Conservation (phyloP, 2,329 filamentous ascomycete species). For the Zasmidium citrigriseum region DNA sequence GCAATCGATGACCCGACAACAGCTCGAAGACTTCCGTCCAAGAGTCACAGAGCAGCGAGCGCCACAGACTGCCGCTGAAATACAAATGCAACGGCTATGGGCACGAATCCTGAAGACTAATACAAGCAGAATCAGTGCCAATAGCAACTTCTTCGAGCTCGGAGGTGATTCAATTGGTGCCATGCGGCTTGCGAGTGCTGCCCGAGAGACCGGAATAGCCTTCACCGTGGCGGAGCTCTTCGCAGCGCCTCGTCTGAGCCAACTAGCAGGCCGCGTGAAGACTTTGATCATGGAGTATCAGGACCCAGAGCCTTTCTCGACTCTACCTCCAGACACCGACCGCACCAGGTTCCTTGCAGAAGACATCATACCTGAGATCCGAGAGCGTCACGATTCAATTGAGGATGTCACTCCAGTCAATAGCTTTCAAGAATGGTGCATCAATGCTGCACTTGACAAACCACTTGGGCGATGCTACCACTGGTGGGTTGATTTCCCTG, state of each 20-base stretch:
- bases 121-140: slow-evolving; percentile 49
- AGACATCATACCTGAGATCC: background rate
- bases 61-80: slow-evolving; percentile 29
- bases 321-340: background rate
- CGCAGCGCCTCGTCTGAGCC: slow-evolving; percentile 34
- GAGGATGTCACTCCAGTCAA: background rate
- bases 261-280: background rate
- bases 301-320: background rate
- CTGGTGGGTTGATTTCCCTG: background rate
- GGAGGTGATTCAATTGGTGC: slow-evolving; percentile 80
- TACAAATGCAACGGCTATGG: slow-evolving; percentile 50
- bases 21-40: slow-evolving; percentile 31
- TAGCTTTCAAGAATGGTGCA: background rate
- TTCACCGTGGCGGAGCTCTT: slow-evolving; percentile 48
- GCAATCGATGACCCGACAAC: slow-evolving; percentile 6
- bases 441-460: background rate
- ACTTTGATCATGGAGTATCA: background rate
- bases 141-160: slow-evolving; percentile 71
- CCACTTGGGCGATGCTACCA: background rate
- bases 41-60: slow-evolving; percentile 41
- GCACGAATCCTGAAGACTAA: slow-evolving; percentile 50
- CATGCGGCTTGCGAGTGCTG: slow-evolving; percentile 40
- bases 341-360: background rate
- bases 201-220: slow-evolving; percentile 36
- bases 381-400: background rate